Base-by-base conservation (phyloP, 1,284 basidiomycete genomes). In the Irpex rosettiformis region DNA sequence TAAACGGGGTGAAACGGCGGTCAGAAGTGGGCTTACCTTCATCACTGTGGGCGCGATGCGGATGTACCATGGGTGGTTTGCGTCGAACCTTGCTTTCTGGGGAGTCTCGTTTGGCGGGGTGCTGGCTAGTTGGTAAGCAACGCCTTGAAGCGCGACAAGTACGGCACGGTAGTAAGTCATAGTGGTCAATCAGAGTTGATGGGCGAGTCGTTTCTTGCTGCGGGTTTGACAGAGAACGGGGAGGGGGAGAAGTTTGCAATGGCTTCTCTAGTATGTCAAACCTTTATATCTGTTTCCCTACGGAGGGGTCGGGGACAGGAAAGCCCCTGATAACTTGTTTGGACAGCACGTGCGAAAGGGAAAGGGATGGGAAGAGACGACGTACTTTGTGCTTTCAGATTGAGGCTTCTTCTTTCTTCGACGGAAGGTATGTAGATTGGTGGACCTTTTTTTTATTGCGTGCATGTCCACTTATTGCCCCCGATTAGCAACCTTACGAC, bases 41-140 rank as follows among this genome's bases (percentile, higher is more conserved):
- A 86, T 84, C 7, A 86, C 72, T 4, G 79, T 62, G 2, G 84
- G 82, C 0, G 83, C 85, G 27, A 86, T 80, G 59, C 81, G 81
- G 37, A 86, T 74, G 56, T 82, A 73, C 64, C 75, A 79, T 43
- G 77, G 71, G 65, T 82, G 79, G 16, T 82, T 74, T 0, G 78
- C 82, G 66, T 85, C 81, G 63, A 84, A 86, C 3, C 83, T 73
- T 8, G 73, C 74, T 57, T 81, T 83, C 40, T 67, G 60, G 0
- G 76, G 77, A 0, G 83, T 83, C 7, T 80, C 81, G 66, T 86
- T 84, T 0, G 85, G 85, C 1, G 85, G 82, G 0, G 81, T 82
- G 65, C 76, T 83, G 0, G 83, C 85, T 0, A 78, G 64, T 49
- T 83, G 79, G 65, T 85, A 81, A 66, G 73, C 75, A 25, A 78